A percentile compares a stretch with the other conserved stretches of the same genome.
These are phyloP conservation scores for Penicillium sclerotigenum DNA, from an alignment of 2,329 filamentous ascomycete species.

Conservation along the genomic window DNA sequence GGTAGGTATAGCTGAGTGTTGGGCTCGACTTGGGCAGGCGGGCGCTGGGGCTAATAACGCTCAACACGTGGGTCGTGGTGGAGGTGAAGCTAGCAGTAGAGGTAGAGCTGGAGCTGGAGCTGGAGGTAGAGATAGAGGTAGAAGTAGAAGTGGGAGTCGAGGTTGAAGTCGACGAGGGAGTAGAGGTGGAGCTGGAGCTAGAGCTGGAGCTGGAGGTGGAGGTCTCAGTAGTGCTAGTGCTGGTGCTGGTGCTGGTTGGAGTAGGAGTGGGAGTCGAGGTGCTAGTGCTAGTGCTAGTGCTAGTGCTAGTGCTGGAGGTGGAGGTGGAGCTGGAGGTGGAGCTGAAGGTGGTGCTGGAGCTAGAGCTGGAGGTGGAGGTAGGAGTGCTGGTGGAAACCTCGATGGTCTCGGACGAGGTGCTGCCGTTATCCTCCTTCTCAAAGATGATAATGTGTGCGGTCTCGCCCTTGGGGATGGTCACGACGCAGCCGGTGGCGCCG, in stretches of 20 bases:
- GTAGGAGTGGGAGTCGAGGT: constrained; percentile 15
- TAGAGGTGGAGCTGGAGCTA: constrained; percentile 18
- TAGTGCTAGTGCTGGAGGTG: constrained; percentile 9
- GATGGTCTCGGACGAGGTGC: constrained; percentile 11
- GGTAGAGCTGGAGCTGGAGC: not conserved
- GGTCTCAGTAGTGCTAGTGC: constrained; percentile 14
- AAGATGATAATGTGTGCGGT: constrained; percentile 67
- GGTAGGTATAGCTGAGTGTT: constrained; percentile 29
- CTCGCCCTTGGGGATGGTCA: constrained; percentile 65
- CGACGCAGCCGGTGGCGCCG: constrained; percentile 69
- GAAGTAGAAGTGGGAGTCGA: not conserved
- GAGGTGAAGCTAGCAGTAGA: constrained; percentile 10
- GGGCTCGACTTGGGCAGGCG: constrained; percentile 19
- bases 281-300: constrained; percentile 8
- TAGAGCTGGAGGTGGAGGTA: constrained; percentile 8
- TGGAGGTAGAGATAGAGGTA: constrained; percentile 8
- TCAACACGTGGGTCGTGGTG: constrained; percentile 17
- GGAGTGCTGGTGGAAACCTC: constrained; percentile 13
- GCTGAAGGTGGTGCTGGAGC: constrained; percentile 8
- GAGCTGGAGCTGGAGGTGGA: constrained; percentile 15
- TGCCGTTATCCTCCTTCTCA: constrained; percentile 26
- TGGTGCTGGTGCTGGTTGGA: constrained; percentile 7
- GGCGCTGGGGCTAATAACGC: constrained; percentile 13
- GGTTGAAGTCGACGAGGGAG: constrained; percentile 11
- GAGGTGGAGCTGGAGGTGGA: constrained; percentile 11